Evolutionary conservation across 805 yeast species (phyloP), one percentile per base, ranked within the genome.

Genomic region (Kodamaea lidongshanica): DNA sequence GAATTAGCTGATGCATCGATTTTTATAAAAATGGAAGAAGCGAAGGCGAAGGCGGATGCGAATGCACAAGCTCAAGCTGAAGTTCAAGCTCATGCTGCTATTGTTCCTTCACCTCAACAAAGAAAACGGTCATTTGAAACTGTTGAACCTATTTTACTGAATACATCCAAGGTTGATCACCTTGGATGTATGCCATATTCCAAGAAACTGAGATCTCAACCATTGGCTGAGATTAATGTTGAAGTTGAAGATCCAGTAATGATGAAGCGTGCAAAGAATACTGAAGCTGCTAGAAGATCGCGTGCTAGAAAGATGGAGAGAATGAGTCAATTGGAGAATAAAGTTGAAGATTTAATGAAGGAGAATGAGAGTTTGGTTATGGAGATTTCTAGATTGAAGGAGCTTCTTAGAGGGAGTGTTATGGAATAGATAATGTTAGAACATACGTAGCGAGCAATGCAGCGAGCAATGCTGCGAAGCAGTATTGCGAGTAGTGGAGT

Each of bases 271-370:
- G 97, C 97, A 6, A 79, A 89, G 59, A 89, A 92, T 71, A 89
- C 89, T n/a, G 95, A 87, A 54, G 96, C 97, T 44, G 96, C 96
- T 6, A 77, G 96, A 58, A 75, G 96, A 52, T 86, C 95, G 16
- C 71, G 96, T 50, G 96, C 96, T 14, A 77, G 95, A 56, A 86
- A 88, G 59, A 77, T 82, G 78, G 83, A 83, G 55, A 74, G 94
- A 56, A 82, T 88, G 85, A 47, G 59, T 37, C 89, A 84, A 54
- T 65, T 88, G 53, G 96, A 88, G 59, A 74, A 58, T 14, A 77
- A 74, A 55, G 92, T 87, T 32, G 85, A 78, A 42, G 70, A 56
- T 18, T 65, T 88, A 40, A 42, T 79, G 27, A 51, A 58, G 16
- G 77, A 67, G 44, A 87, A 86, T 58, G 50, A 65, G 25, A 65